Evolutionary conservation across 495 filamentous ascomycete genomes (phyloP).

Genomic region (Penicillium goetzii): DNA sequence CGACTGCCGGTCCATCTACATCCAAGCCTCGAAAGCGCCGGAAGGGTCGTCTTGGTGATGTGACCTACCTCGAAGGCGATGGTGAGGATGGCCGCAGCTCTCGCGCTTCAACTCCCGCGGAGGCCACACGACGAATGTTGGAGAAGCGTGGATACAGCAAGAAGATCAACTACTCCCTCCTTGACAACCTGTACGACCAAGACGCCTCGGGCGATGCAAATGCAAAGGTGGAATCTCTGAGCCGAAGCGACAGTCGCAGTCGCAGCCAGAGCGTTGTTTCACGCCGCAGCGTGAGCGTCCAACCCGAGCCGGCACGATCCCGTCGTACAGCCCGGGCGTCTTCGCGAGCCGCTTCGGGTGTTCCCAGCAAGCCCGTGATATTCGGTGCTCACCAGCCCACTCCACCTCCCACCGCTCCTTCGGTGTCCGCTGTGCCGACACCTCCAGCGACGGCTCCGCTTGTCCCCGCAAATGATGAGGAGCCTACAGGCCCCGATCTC

Average conservation of each 20-base stretch:
- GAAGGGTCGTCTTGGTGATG: slow-evolving; percentile 54
- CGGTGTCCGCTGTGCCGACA: slow-evolving; percentile 12
- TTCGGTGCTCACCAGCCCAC: slow-evolving; percentile 19
- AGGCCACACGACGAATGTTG: slow-evolving; percentile 75
- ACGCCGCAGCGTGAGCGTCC: slow-evolving; percentile 44
- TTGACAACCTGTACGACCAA: slow-evolving; percentile 51
- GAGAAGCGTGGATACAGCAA: slow-evolving; percentile 72
- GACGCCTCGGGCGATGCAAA: slow-evolving; percentile 24
- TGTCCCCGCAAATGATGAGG: slow-evolving; percentile 18
- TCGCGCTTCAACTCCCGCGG: slow-evolving; percentile 59
- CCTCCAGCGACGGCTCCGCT: neutral
- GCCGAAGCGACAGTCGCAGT: slow-evolving; percentile 45
- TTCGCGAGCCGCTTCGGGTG: slow-evolving; percentile 16
- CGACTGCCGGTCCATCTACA: slow-evolving; percentile 49
- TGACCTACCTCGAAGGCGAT: slow-evolving; percentile 51
- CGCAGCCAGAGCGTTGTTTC: slow-evolving; percentile 45
- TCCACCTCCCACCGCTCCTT: slow-evolving; percentile 20
- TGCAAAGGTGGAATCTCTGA: slow-evolving; percentile 38
- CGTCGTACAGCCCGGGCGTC: slow-evolving; percentile 29
- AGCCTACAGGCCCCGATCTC: slow-evolving; percentile 18
- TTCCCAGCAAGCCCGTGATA: slow-evolving; percentile 13
- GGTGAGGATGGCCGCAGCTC: slow-evolving; percentile 43
- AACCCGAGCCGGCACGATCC: slow-evolving; percentile 27
- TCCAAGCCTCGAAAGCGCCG: slow-evolving; percentile 53
- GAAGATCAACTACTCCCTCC: slow-evolving; percentile 80